A percentile compares a stretch with the other conserved stretches of the same genome.
Conservation (phyloP, 1,284 basidiomycete species). For the Waitea zeae region DNA sequence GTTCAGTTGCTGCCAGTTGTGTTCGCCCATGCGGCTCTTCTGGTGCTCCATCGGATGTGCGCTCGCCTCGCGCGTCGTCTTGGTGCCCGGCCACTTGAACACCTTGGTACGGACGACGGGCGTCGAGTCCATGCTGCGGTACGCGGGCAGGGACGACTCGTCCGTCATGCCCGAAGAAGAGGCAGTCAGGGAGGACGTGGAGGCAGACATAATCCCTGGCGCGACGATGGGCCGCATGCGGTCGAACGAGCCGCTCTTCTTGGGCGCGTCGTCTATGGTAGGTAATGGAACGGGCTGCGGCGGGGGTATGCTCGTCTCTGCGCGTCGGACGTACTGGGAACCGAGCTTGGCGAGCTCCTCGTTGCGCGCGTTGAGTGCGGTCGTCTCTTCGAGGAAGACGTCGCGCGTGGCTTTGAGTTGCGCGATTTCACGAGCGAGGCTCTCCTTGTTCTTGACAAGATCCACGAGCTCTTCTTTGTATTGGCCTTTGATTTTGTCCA, state of each 20-base stretch:
- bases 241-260: constrained; percentile 18
- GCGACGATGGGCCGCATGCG: constrained; percentile 12
- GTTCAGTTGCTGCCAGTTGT: constrained; percentile 83
- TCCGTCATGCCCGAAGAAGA: constrained; percentile 11
- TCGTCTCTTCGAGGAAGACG: constrained; percentile 80
- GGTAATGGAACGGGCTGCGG: no score
- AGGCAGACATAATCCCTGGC: constrained; percentile 13
- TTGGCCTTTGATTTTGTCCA: constrained; percentile 78
- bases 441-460: constrained; percentile 69
- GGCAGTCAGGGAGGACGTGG: constrained; percentile 7
- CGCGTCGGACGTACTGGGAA: constrained; percentile 59
- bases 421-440: constrained; percentile 64
- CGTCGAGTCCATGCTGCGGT: constrained; percentile 5
- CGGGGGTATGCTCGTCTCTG: constrained; percentile 29
- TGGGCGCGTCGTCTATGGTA: constrained; percentile 11
- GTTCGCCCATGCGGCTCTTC: constrained; percentile 22
- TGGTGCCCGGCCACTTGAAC: constrained; percentile 51
- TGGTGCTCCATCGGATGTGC: not conserved
- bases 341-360: constrained; percentile 83
- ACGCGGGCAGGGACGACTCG: constrained; percentile 17
- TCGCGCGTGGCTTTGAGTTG: constrained; percentile 82
- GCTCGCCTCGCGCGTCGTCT: constrained; percentile 10
- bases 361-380: constrained; percentile 79
- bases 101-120: constrained; percentile 13
- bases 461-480: constrained; percentile 80